Evolutionary conservation across 2,329 filamentous ascomycete species (phyloP), one percentile per base, ranked within the genome.

Genomic region (Fonsecaea nubica): DNA sequence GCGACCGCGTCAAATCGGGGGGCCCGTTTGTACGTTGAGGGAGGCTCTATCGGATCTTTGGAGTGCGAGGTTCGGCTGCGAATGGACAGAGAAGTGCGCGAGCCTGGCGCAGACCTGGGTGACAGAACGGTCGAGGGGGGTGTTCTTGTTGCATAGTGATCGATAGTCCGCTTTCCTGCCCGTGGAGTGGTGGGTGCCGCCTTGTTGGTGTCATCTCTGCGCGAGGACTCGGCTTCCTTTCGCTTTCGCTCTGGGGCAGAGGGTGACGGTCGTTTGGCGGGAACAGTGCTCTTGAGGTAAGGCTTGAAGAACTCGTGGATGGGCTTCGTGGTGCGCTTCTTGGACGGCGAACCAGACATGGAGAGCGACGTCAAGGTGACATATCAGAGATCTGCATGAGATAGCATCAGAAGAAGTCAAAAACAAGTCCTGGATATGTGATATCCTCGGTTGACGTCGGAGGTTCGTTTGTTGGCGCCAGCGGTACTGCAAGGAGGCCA

Each of bases 251-350:
- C 30, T 32, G 30, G 30, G 64, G 57, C 56, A 25, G 67, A 68
- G 8, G 72, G 64, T 12, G 71, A 67, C 1, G 71, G 62, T n/a
- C 73, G 70, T 59, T 74, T 75, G 15, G 63, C 64, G n/a, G 71
- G 73, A 33, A 73, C 71, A 53, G 53, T 71, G 61, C 64, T 67
- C 61, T 74, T 74, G 33, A 72, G 62, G 58, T 77, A 80, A 2
- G 79, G 78, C 55, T 78, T 79, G 74, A 86, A 85, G 70, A 82
- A 85, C 61, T 81, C 79, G 9, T 67, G 58, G 18, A 73, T 71
- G 21, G 62, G 52, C 25, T 59, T 64, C 48, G 69, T 69, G 40
- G 62, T 42, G 25, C 59, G 63, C 32, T 71, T 67, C 48, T 64
- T 64, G 33, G 45, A 54, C 7, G 54, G 65, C 15, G 66, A 38